A percentile compares a stretch with the other conserved stretches of the same genome.
These are phyloP conservation scores for Ceratobasidium theobromae DNA, from an alignment of 1,284 basidiomycete genomes.

Conservation along the genomic window DNA sequence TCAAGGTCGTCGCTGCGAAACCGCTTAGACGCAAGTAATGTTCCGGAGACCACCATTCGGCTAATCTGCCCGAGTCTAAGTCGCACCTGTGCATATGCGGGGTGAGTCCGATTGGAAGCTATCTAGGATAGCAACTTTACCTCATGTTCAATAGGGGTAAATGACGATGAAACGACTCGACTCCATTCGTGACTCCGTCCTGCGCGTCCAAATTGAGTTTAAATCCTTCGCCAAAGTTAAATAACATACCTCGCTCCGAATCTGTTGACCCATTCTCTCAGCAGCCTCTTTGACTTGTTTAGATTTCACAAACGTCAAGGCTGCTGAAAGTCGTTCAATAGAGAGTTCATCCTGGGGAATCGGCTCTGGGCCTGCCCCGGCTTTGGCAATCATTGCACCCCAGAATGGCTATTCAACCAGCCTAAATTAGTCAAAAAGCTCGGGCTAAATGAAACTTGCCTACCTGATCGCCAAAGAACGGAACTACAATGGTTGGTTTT, in stretches of 20 bases:
- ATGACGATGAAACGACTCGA: constrained; percentile 61
- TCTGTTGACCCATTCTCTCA: constrained; percentile 53
- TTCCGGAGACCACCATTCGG: constrained; percentile 61
- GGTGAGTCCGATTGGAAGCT: background rate
- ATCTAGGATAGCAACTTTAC: constrained; percentile 36
- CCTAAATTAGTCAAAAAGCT: constrained; percentile 39
- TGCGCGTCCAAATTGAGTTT: constrained; percentile 37
- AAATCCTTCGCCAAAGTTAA: background rate
- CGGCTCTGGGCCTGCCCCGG: constrained; percentile 63
- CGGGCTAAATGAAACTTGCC: constrained; percentile 46
- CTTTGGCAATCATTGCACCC: constrained; percentile 60
- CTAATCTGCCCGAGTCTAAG: constrained; percentile 52
- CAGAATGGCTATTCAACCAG: constrained; percentile 43
- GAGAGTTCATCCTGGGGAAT: constrained; percentile 58
- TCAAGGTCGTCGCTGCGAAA: constrained; percentile 55
- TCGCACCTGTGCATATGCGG: constrained; percentile 50
- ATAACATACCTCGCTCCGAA: constrained; percentile 51
- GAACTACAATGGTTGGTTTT: constrained; percentile 64
- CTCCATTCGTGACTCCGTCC: constrained; percentile 54
- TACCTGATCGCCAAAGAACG: constrained; percentile 70
- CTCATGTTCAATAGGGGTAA: constrained; percentile 62
- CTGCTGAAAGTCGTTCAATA: constrained; percentile 55
- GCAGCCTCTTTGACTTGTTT: constrained; percentile 53
- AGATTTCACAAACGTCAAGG: constrained; percentile 54
- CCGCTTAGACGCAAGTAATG: constrained; percentile 56